A percentile compares a stretch with the other conserved stretches of the same genome.
Conservation (phyloP, 352 stramenopile genomes). For the Globisporangium sylvaticum region DNA sequence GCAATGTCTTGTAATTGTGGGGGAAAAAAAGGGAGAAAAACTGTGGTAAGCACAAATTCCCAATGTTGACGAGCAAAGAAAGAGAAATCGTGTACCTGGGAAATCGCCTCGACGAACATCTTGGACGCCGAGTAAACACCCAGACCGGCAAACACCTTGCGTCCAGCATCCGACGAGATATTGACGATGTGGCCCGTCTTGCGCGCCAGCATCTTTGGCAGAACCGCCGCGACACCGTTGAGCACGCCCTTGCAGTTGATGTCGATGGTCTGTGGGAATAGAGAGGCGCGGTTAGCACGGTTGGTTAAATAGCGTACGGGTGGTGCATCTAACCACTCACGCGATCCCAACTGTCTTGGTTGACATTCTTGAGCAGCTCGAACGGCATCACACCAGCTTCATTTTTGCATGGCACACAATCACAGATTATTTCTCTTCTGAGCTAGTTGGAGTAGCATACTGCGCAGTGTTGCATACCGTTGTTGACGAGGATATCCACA, state of each 20-base stretch:
- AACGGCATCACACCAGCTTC: conserved; percentile 92
- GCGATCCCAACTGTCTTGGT: conserved; percentile 90
- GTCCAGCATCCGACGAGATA: conserved; percentile 83
- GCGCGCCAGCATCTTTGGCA: conserved; percentile 69
- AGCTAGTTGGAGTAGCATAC: background rate
- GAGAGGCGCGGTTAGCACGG: background rate
- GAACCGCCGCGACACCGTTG: conserved; percentile 78
- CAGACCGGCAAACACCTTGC: conserved; percentile 78
- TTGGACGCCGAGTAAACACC: conserved; percentile 90
- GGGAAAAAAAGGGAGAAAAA: too few species aligned
- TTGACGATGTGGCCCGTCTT: conserved; percentile 84
- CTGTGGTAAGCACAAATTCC: background rate
- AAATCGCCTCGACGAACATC: conserved; percentile 90
- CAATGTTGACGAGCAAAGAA: background rate
- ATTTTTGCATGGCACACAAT: background rate
- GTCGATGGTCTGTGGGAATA: conserved; percentile 66
- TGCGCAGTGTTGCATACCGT: conserved; percentile 32
- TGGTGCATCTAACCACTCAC: background rate
- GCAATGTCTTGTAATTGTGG: conserved; percentile 35
- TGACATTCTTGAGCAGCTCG: conserved; percentile 86
- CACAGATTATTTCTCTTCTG: background rate
- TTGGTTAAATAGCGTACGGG: background rate
- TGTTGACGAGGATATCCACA: conserved; percentile 90
- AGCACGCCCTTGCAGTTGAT: conserved; percentile 93
- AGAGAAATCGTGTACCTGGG: conserved; percentile 28